A percentile compares a stretch with the other conserved stretches of the same genome.
phyloP scores from a whole-genome alignment of 1,284 basidiomycete species.

The Cystobasidium sp. region DNA sequence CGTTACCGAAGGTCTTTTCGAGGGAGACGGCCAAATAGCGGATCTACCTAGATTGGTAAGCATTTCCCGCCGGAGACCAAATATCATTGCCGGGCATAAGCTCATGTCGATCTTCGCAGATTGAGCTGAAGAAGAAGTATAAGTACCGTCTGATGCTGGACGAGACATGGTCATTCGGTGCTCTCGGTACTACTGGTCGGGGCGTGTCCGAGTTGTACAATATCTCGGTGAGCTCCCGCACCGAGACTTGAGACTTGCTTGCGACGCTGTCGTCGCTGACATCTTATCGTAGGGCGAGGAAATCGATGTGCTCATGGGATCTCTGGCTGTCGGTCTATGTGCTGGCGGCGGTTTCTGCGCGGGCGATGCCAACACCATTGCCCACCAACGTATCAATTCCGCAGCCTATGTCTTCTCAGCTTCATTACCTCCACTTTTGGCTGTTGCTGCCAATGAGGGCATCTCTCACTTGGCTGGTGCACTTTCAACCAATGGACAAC shows the following conservation, averaged over 20 bases:
- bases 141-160: slow-evolving; percentile 95
- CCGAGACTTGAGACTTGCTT: background rate
- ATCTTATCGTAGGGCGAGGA: slow-evolving; percentile 57
- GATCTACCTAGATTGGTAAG: slow-evolving; percentile 87
- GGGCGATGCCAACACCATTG: slow-evolving; percentile 78
- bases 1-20: slow-evolving; percentile 95
- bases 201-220: slow-evolving; percentile 93
- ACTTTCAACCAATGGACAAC: slow-evolving; percentile 47
- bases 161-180: slow-evolving; percentile 90
- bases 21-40: slow-evolving; percentile 87
- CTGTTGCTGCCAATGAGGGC: slow-evolving; percentile 82
- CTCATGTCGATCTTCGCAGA: slow-evolving; percentile 60
- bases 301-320: slow-evolving; percentile 69
- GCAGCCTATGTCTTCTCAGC: slow-evolving; percentile 96
- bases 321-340: slow-evolving; percentile 81
- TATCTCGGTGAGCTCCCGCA: slow-evolving; percentile 68
- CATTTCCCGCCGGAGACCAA: slow-evolving; percentile 44
- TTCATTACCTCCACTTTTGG: slow-evolving; percentile 85
- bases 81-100: slow-evolving; percentile 1
- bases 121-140: slow-evolving; percentile 92
- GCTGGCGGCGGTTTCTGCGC: slow-evolving; percentile 94
- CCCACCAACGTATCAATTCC: slow-evolving; percentile 98
- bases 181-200: slow-evolving; percentile 87
- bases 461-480: slow-evolving; percentile 69
- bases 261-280: too few relatives aligned